Evolutionary conservation across 257 asterid genomes (phyloP).

Genomic region (Lycium ferocissimum): DNA sequence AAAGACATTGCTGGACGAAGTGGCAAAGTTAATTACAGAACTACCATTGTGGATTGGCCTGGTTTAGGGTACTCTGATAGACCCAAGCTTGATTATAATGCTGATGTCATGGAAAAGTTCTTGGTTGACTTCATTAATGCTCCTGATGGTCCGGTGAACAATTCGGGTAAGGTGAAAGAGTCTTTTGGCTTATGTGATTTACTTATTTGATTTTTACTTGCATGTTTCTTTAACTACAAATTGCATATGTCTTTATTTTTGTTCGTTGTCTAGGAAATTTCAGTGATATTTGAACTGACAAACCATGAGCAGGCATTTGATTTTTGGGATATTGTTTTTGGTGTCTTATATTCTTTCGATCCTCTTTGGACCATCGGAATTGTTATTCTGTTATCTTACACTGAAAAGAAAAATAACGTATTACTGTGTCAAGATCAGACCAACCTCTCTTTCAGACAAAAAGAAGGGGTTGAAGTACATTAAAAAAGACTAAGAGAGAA

Average conservation of each 20-base stretch:
- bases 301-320: neutral
- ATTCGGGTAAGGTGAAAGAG: slow-evolving; percentile 51
- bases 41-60: slow-evolving; percentile 96
- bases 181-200: neutral
- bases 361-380: neutral
- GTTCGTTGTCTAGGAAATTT: neutral
- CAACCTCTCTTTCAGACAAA: neutral
- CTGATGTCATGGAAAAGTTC: slow-evolving; percentile 89
- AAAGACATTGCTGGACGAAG: slow-evolving; percentile 64
- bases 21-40: slow-evolving; percentile 57
- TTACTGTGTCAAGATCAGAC: neutral
- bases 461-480: neutral
- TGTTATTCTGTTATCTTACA: neutral
- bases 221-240: neutral
- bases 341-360: neutral
- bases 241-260: neutral
- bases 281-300: neutral
- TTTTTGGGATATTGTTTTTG: neutral
- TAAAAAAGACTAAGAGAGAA: neutral
- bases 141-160: slow-evolving; percentile 66
- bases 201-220: neutral
- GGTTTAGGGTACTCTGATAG: slow-evolving; percentile 92
- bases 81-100: slow-evolving; percentile 82
- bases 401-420: neutral
- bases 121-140: slow-evolving; percentile 74